Conservation (phyloP, 805 yeast genomes). For the Crinitomyces ghanaensis region DNA sequence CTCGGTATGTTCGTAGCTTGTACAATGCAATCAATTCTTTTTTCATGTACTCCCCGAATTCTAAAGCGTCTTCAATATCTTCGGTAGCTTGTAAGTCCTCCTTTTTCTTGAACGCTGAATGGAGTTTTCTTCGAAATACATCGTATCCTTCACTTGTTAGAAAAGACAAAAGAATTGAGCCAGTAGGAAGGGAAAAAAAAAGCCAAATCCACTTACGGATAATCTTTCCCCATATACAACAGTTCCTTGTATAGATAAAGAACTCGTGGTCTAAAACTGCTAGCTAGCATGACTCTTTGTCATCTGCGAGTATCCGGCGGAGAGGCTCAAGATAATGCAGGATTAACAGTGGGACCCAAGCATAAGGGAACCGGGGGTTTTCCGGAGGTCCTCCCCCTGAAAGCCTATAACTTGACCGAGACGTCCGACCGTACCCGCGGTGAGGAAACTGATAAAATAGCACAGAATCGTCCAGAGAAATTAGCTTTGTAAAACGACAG, state of each 20-base stretch:
- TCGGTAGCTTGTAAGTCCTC: conserved; percentile 13
- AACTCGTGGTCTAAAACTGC: conserved; percentile 14
- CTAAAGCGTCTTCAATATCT: conserved; percentile 24
- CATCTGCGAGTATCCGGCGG: too few species aligned
- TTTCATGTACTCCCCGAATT: conserved; percentile 28
- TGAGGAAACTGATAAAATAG: too few species aligned
- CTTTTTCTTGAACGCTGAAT: conserved; percentile 23
- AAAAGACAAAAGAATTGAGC: neutral
- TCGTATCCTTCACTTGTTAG: conserved; percentile 21
- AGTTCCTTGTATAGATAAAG: conserved; percentile 28
- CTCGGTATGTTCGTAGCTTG: conserved; percentile 25
- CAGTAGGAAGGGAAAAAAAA: neutral
- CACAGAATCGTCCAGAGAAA: too few species aligned
- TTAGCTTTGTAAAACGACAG: too few species aligned
- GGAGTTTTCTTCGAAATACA: conserved; percentile 20
- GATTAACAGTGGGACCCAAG: too few species aligned
- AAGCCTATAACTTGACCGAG: too few species aligned
- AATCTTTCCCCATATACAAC: conserved; percentile 28
- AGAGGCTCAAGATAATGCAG: too few species aligned
- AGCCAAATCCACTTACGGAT: conserved; percentile 21
- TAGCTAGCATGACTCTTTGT: too few species aligned
- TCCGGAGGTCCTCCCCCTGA: too few species aligned
- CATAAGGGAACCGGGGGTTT: too few species aligned
- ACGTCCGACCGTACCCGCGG: too few species aligned
- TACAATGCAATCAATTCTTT: conserved; percentile 28